Evolutionary conservation across 148 eudicot genomes (phyloP), one percentile per base, ranked within the genome.

Genomic region (Fagopyrum tataricum): DNA sequence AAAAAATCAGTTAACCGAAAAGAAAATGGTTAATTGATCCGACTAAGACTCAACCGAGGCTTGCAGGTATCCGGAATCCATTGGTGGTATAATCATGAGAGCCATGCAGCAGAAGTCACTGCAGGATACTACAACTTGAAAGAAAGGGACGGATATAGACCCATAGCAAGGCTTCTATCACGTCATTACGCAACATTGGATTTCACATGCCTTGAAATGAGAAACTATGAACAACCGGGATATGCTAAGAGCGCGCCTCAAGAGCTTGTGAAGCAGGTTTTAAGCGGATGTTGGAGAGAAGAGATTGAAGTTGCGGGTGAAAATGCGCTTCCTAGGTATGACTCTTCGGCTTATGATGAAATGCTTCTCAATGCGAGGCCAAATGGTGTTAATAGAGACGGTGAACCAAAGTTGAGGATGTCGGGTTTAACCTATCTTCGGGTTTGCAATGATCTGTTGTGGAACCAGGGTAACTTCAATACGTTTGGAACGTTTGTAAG

Each of bases 241-340:
- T 74, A 84, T 41, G 92, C 94, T 12, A 83, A 86, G 75, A 76
- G 92, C 77, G 92, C 81, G 71, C 91, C 96, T 11, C 76, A 90
- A 67, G 90, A 86, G 75, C 92, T 93, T 74, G 96, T 89, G 55
- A 88, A 93, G 75, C 96, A 90, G 96, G 97, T 94, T 4, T 79
- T 94, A 75, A 91, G 93, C 47, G 91, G 78, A 62, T 87, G 84
- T 31, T 88, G 96, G 93, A 82, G 82, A 44, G 98, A 91, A 77
- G 82, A 76, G 26, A 82, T 85, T 24, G 83, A 86, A 21, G 89
- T 85, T 70, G 95, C 91, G 0, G 95, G 98, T 40, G 98, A 91
- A 83, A 91, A 91, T 78, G 98, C 98, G 43, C 90, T 94, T 21
- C 42, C 97, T 71, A 85, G 97, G 82, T 94, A 91, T 77, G 97